A percentile compares a stretch with the other conserved stretches of the same genome.
Evolutionary conservation across 192 early-diverging fungal species (phyloP).

Genomic region (Dimargaris cristalligena): DNA sequence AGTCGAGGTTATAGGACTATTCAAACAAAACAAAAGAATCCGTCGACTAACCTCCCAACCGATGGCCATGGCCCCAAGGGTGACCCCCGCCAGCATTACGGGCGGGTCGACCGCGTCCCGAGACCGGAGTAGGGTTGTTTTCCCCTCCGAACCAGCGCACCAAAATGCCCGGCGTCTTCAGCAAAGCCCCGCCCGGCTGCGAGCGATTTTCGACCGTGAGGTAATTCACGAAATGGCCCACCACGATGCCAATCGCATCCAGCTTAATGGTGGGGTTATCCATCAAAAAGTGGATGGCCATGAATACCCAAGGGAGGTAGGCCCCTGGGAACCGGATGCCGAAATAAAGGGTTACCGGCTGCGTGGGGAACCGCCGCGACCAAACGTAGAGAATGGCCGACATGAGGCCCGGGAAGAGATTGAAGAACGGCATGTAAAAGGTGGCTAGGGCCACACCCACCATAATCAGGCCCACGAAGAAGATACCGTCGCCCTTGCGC

Average conservation of each 20-base stretch:
- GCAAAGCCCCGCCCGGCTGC: conserved; percentile 39
- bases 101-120: neutral
- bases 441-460: conserved; percentile 12
- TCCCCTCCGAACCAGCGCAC: neutral
- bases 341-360: conserved; percentile 49
- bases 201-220: conserved; percentile 46
- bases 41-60: too few species aligned
- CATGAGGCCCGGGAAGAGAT: conserved; percentile 33
- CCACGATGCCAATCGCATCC: conserved; percentile 45
- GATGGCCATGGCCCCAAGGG: neutral
- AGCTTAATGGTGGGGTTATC: conserved; percentile 24
- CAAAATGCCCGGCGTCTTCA: conserved; percentile 43
- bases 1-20: too few species aligned
- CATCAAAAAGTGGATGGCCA: conserved; percentile 35
- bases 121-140: neutral
- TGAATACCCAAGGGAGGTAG: conserved; percentile 61
- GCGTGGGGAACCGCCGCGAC: conserved; percentile 40
- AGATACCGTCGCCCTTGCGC: conserved; percentile 63
- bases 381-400: conserved; percentile 58
- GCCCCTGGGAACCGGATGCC: conserved; percentile 51
- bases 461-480: conserved; percentile 45
- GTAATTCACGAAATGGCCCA: conserved; percentile 61
- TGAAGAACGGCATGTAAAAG: conserved; percentile 16
- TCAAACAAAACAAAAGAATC: too few species aligned
- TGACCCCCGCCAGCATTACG: neutral